Evolutionary conservation across 2,329 filamentous ascomycete genomes (phyloP).

Genomic region (Verticillium tricorpus): DNA sequence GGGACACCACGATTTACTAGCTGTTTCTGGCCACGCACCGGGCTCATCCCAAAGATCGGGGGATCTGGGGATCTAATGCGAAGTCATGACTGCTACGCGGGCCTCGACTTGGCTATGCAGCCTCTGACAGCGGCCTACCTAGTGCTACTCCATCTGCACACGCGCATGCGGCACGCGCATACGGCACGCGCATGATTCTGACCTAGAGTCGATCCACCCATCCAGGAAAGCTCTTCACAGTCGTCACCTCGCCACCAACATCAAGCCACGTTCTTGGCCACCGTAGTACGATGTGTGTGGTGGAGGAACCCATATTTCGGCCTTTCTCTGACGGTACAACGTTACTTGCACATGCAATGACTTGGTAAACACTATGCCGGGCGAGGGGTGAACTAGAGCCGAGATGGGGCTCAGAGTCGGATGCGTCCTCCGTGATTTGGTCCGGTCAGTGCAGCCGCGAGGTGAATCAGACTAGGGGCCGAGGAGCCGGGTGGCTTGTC

Average conservation of each 20-base stretch:
- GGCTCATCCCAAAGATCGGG: neutral
- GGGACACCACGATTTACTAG: neutral
- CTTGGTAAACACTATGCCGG: neutral
- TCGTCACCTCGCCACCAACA: neutral
- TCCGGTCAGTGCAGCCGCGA: neutral
- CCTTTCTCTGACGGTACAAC: neutral
- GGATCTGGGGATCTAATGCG: neutral
- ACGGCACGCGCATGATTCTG: neutral
- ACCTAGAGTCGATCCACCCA: neutral
- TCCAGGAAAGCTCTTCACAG: neutral
- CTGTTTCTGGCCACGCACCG: neutral
- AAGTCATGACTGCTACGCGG: neutral
- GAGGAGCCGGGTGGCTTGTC: neutral
- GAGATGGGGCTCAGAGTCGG: neutral
- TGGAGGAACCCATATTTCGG: neutral
- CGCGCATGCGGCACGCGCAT: neutral
- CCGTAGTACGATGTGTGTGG: neutral
- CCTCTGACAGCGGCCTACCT: neutral
- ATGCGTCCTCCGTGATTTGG: neutral
- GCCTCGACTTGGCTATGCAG: neutral
- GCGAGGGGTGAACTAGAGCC: neutral
- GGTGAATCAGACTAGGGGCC: neutral
- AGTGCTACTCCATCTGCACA: neutral
- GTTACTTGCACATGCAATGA: neutral
- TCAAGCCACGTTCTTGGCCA: neutral